Evolutionary conservation across 176 grass and related monocot genomes (phyloP).

Genomic region (Ampelocalamus luodianensis): DNA sequence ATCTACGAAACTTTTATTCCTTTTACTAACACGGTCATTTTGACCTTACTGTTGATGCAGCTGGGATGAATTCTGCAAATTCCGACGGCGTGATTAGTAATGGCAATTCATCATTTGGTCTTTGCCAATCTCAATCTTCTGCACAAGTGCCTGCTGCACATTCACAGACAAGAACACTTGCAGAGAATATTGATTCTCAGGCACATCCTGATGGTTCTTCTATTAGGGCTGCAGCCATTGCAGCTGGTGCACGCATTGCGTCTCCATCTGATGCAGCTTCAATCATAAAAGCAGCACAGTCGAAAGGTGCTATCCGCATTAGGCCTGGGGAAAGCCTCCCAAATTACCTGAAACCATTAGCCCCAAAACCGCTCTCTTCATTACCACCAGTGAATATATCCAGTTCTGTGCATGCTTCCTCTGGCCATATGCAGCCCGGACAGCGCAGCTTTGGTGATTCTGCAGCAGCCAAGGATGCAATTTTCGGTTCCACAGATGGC

Average conservation of each 20-base stretch:
- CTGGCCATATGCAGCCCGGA: conserved; percentile 17
- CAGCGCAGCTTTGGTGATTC: conserved; percentile 42
- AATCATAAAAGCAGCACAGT: conserved; percentile 63
- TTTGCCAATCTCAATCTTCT: conserved; percentile 40
- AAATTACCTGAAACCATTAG: conserved; percentile 52
- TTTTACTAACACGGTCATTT: conserved; percentile 4
- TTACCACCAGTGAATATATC: conserved; percentile 29
- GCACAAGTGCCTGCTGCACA: conserved; percentile 30
- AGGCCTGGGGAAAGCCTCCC: conserved; percentile 53
- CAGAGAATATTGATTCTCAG: conserved; percentile 28
- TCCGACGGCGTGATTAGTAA: conserved; percentile 31
- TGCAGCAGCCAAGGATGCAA: conserved; percentile 45
- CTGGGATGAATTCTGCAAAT: conserved; percentile 40
- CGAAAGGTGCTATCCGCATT: conserved; percentile 56
- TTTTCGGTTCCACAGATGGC: conserved; percentile 56
- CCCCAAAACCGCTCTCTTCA: conserved; percentile 19
- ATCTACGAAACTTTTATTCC: background rate
- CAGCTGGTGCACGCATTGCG: conserved; percentile 57
- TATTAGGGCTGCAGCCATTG: conserved; percentile 65
- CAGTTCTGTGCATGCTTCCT: conserved; percentile 33
- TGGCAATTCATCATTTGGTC: conserved; percentile 40
- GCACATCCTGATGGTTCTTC: conserved; percentile 40
- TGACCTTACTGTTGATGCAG: conserved; percentile 43
- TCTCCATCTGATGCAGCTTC: conserved; percentile 63
- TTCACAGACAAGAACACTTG: conserved; percentile 22